Percentiles rank a stretch among this genome's conserved stretches.
These are phyloP conservation scores for Gardenia jasminoides DNA, from an alignment of 257 asterid species.

Conservation along the genomic window DNA sequence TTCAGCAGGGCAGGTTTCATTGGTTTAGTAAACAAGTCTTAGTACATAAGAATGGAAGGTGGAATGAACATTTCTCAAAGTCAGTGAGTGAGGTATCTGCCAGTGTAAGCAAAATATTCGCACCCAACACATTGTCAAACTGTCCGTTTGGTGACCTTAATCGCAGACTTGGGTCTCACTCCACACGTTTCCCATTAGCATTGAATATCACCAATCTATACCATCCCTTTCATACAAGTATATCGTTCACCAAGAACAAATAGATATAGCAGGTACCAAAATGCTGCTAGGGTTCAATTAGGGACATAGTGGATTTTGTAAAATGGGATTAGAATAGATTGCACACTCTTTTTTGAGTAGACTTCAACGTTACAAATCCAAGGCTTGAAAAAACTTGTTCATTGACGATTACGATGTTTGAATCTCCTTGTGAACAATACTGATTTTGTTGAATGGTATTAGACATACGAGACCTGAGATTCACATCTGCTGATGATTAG, in stretches of 20 bases:
- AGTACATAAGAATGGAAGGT: constrained; percentile 54
- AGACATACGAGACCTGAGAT: background rate
- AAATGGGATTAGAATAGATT: background rate
- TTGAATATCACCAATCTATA: constrained; percentile 10
- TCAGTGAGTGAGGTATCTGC: constrained; percentile 16
- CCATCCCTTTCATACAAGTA: constrained; percentile 2
- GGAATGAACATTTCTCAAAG: constrained; percentile 40
- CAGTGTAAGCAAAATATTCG: constrained; percentile 33
- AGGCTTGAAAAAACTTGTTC: background rate
- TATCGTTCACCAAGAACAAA: background rate
- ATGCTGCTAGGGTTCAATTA: no score
- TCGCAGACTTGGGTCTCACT: constrained; percentile 36
- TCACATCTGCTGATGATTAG: background rate
- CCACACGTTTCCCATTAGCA: constrained; percentile 2
- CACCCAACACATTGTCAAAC: constrained; percentile 4
- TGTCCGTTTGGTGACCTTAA: constrained; percentile 47
- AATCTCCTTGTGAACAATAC: background rate
- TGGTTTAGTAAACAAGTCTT: constrained; percentile 29
- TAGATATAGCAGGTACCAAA: background rate
- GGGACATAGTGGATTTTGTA: background rate
- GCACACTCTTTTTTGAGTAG: background rate
- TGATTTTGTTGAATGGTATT: background rate
- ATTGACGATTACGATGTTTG: background rate
- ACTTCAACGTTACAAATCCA: background rate
- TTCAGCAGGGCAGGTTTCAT: background rate